These are phyloP conservation scores for Metarhizium brunneum DNA, from an alignment of 2,329 filamentous ascomycete genomes.

Conservation along the genomic window DNA sequence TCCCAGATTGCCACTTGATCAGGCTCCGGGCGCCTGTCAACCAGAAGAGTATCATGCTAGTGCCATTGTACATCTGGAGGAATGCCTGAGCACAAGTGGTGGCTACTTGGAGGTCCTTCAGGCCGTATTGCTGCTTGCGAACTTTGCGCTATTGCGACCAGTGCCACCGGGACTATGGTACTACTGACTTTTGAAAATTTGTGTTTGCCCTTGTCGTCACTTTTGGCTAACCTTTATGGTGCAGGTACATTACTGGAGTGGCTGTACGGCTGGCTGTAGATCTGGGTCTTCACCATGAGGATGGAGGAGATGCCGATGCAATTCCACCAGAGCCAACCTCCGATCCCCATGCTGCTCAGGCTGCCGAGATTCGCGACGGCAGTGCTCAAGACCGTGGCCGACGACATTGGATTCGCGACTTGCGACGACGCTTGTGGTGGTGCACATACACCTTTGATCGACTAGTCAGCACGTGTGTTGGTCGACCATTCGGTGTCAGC, in stretches of 20 bases:
- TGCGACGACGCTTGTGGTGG: conserved; percentile 88
- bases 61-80: conserved; percentile 83
- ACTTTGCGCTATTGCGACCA: conserved; percentile 82
- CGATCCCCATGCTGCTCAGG: conserved; percentile 18
- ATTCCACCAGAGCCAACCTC: conserved; percentile 38
- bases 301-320: conserved; percentile 57
- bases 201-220: not conserved
- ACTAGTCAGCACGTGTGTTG: conserved; percentile 90
- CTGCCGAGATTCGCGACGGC: conserved; percentile 11
- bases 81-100: conserved; percentile 75
- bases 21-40: conserved; percentile 44
- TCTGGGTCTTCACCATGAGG: conserved; percentile 85
- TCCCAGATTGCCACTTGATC: conserved; percentile 20
- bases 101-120: conserved; percentile 89
- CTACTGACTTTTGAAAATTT: conserved; percentile 10
- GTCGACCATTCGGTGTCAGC: conserved; percentile 87
- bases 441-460: conserved; percentile 92
- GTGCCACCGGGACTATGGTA: conserved; percentile 87
- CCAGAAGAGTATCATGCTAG: conserved; percentile 96
- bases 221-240: not conserved
- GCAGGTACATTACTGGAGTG: conserved; percentile 82
- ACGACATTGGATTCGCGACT: conserved; percentile 76
- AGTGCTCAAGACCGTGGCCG: conserved; percentile 48
- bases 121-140: conserved; percentile 81
- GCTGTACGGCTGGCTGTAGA: conserved; percentile 86